These are phyloP conservation scores for Penicillium tannophilum DNA, from an alignment of 495 filamentous ascomycete genomes.

Conservation along the genomic window DNA sequence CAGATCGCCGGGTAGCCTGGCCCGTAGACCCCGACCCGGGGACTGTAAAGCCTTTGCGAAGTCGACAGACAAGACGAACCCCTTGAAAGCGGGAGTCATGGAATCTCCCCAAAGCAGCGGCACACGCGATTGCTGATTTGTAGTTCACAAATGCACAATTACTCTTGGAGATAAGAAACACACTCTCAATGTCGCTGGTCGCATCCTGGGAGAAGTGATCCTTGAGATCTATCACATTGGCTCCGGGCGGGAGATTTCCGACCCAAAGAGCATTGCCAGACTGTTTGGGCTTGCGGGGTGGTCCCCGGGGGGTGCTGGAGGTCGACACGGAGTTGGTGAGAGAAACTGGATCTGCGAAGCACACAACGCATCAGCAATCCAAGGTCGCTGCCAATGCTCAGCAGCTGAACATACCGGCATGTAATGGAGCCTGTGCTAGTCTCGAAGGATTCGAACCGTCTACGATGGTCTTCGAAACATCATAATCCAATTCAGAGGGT, in stretches of 20 bases:
- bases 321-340: constrained; percentile 20
- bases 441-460: constrained; percentile 45
- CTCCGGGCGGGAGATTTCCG: constrained; percentile 85
- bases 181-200: constrained; percentile 76
- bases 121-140: constrained; percentile 74
- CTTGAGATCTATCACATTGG: constrained; percentile 78
- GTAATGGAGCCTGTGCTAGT: constrained; percentile 16
- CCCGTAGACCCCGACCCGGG: constrained; percentile 26
- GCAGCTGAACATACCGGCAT: constrained; percentile 25
- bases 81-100: constrained; percentile 91
- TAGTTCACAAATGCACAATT: constrained; percentile 99
- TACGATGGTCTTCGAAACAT: constrained; percentile 47
- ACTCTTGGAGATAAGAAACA: constrained; percentile 95
- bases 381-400: constrained; percentile 13
- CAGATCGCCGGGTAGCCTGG: constrained; percentile 1
- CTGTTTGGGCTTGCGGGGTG: constrained; percentile 89
- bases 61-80: constrained; percentile 85
- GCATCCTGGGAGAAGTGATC: constrained; percentile 88
- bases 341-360: constrained; percentile 19
- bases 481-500: constrained; percentile 27
- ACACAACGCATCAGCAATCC: constrained; percentile 2
- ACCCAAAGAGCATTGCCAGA: constrained; percentile 96
- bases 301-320: constrained; percentile 71
- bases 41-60: constrained; percentile 62
- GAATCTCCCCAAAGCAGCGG: constrained; percentile 77